Percentiles rank a stretch among this genome's conserved stretches.
Conservation (phyloP, 169 alveolate genomes). For the Plasmodium cynomolgi region DNA sequence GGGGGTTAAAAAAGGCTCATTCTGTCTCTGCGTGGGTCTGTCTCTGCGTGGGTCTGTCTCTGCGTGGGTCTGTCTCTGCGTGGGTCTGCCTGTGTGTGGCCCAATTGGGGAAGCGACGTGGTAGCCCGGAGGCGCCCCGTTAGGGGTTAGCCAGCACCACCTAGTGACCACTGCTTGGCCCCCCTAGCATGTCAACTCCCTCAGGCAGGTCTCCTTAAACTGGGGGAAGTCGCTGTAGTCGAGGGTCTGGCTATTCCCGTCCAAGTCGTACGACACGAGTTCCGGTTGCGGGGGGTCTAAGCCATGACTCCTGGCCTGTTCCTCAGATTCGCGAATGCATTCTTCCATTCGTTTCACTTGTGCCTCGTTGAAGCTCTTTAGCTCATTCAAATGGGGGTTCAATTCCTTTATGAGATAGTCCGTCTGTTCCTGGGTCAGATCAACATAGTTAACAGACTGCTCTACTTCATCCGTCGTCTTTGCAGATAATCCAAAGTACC, state of each 20-base stretch:
- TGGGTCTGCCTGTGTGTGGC: not conserved
- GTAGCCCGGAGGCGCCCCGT: not conserved
- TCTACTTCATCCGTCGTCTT: conserved; percentile 14
- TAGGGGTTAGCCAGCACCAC: not conserved
- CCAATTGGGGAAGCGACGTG: not conserved
- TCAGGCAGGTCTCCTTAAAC: not conserved
- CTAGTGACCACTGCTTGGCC: not conserved
- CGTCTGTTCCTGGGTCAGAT: conserved; percentile 25
- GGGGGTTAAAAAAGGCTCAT: not conserved
- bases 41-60: not conserved
- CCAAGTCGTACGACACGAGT: conserved; percentile 24
- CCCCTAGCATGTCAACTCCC: not conserved
- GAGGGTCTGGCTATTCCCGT: not conserved
- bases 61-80: not conserved
- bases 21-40: not conserved
- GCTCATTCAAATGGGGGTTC: conserved; percentile 50
- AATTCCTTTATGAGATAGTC: conserved; percentile 46
- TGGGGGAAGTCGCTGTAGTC: conserved; percentile 22
- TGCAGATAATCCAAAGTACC: conserved; percentile 56
- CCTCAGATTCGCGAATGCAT: conserved; percentile 9
- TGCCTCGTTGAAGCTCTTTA: conserved; percentile 37
- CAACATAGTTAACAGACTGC: not conserved
- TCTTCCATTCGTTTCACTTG: conserved; percentile 31
- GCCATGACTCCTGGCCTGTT: conserved; percentile 17
- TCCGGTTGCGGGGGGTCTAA: conserved; percentile 45